phyloP scores from a whole-genome alignment of 768 basidiomycete genomes.

The Amanita molliuscula region DNA sequence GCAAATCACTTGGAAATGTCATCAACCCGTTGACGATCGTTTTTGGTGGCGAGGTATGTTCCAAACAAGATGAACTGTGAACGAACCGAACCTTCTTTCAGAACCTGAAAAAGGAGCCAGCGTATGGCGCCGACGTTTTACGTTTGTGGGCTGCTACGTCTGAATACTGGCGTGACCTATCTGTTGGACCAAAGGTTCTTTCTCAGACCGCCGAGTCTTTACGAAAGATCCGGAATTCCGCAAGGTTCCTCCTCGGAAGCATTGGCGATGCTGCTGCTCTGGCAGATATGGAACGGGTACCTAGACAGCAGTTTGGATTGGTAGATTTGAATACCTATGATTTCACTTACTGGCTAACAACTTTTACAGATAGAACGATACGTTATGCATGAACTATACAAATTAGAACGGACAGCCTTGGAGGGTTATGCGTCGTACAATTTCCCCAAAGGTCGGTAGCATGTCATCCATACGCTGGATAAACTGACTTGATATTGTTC shows the following conservation, averaged over 20 bases:
- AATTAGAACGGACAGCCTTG: conserved; percentile 55
- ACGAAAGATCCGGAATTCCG: conserved; percentile 79
- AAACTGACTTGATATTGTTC: not conserved
- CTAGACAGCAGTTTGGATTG: conserved; percentile 44
- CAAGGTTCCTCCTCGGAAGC: conserved; percentile 81
- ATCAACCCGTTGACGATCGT: conserved; percentile 77
- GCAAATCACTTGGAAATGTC: conserved; percentile 92
- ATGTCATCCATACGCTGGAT: not conserved
- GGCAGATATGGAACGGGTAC: conserved; percentile 23
- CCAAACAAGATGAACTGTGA: not conserved
- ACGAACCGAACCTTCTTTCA: conserved; percentile 14
- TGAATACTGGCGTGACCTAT: conserved; percentile 84
- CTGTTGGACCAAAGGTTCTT: conserved; percentile 72
- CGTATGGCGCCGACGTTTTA: conserved; percentile 79
- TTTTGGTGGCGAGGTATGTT: conserved; percentile 60
- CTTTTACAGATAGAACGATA: conserved; percentile 64
- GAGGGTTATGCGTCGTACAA: conserved; percentile 65
- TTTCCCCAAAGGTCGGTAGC: conserved; percentile 64
- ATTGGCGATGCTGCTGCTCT: conserved; percentile 31
- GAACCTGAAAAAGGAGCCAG: conserved; percentile 63
- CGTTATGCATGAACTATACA: conserved; percentile 75
- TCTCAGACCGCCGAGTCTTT: conserved; percentile 65
- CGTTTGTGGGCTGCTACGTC: conserved; percentile 88
- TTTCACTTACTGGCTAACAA: not conserved
- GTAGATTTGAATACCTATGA: conserved; percentile 28